These are phyloP conservation scores for Karstenula rhodostoma DNA, from an alignment of 2,329 filamentous ascomycete species.

Conservation along the genomic window DNA sequence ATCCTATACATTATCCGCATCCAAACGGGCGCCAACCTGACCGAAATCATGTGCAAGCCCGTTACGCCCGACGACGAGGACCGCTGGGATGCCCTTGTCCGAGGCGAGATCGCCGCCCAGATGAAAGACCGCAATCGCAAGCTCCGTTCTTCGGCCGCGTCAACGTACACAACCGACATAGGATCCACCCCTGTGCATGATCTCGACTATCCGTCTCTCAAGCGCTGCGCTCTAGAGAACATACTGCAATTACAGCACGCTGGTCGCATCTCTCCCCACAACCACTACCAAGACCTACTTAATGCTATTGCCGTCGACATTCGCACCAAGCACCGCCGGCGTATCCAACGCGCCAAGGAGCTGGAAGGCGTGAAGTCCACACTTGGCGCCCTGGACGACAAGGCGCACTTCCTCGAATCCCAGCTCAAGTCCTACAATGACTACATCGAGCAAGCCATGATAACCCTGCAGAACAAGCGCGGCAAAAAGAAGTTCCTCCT, in stretches of 20 bases:
- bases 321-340: constrained; percentile 91
- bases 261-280: constrained; percentile 84
- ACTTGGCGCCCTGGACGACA: constrained; percentile 77
- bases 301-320: constrained; percentile 98
- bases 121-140: constrained; percentile 61
- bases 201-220: constrained; percentile 91
- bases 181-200: constrained; percentile 71
- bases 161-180: constrained; percentile 70
- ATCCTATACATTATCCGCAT: constrained; percentile 97
- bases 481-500: constrained; percentile 93
- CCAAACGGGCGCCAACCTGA: constrained; percentile 88
- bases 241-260: constrained; percentile 87
- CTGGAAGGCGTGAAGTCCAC: constrained; percentile 83
- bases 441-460: constrained; percentile 98
- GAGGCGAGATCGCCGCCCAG: constrained; percentile 73
- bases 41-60: constrained; percentile 93
- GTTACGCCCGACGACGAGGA: constrained; percentile 87
- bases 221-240: constrained; percentile 92
- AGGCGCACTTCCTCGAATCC: constrained; percentile 90
- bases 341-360: constrained; percentile 90
- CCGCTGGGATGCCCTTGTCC: constrained; percentile 82
- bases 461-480: constrained; percentile 96
- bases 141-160: constrained; percentile 85
- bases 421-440: constrained; percentile 98
- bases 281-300: constrained; percentile 96